Conservation (phyloP, 139 green algal species). For the Tetraselmis chui region DNA sequence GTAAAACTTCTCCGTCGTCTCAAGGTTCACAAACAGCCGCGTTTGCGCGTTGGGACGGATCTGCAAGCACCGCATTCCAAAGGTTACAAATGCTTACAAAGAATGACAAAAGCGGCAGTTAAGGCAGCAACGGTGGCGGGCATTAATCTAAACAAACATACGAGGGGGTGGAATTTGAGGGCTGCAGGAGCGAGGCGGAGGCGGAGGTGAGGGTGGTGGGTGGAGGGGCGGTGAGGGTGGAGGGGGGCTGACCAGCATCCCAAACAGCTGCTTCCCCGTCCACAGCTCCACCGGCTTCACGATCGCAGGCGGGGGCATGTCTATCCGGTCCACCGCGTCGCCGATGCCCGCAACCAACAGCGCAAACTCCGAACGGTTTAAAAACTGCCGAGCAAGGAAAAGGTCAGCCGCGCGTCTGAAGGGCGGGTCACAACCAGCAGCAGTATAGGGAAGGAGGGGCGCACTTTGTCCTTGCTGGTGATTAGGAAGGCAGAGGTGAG, state of each 20-base stretch:
- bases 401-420: no score
- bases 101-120: no score
- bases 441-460: not conserved
- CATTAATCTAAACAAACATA: no score
- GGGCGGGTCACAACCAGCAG: not conserved
- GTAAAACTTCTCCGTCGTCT: slow-evolving; percentile 85
- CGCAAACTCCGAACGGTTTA: slow-evolving; percentile 60
- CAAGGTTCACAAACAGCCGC: slow-evolving; percentile 79
- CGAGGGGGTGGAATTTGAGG: no score
- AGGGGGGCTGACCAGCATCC: slow-evolving; percentile 52
- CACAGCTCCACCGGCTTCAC: slow-evolving; percentile 90
- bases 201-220: not conserved
- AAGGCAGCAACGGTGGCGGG: no score
- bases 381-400: no score
- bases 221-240: slow-evolving; percentile 4
- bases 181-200: not conserved
- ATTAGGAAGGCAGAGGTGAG: slow-evolving; percentile 90
- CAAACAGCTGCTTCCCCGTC: slow-evolving; percentile 97
- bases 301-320: slow-evolving; percentile 61
- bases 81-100: no score
- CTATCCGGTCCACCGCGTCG: slow-evolving; percentile 53
- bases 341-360: slow-evolving; percentile 65
- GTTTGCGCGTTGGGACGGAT: slow-evolving; percentile 41
- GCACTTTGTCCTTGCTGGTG: slow-evolving; percentile 61
- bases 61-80: no score